Evolutionary conservation across 2,329 filamentous ascomycete genomes (phyloP).

Genomic region (Cordyceps cicadae): DNA sequence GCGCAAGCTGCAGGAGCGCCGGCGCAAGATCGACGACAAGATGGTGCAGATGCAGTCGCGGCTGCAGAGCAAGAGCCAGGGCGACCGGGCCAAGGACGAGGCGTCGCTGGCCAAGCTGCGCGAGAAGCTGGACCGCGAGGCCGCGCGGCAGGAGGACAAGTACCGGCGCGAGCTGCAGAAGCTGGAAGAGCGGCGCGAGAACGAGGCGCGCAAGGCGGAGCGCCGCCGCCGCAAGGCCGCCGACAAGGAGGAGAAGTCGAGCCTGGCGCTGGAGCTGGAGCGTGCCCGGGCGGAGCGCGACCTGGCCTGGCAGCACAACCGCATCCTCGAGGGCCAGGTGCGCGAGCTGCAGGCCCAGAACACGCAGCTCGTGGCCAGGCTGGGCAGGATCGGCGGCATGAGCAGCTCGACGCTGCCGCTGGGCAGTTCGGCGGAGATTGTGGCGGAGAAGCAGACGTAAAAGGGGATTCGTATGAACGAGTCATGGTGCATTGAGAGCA

Average conservation of each 20-base stretch:
- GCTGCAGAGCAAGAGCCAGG: slow-evolving; percentile 34
- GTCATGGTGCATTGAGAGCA: not conserved
- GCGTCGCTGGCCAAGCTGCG: slow-evolving; percentile 46
- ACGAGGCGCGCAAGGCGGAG: slow-evolving; percentile 53
- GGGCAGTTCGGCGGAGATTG: not conserved
- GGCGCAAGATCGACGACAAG: slow-evolving; percentile 55
- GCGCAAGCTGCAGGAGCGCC: slow-evolving; percentile 52
- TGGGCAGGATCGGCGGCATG: slow-evolving; percentile 36
- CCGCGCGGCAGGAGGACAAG: slow-evolving; percentile 59
- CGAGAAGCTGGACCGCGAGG: slow-evolving; percentile 55
- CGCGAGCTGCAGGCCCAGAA: slow-evolving; percentile 53
- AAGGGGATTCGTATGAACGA: not conserved
- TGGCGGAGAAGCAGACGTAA: not conserved
- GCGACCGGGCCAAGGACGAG: slow-evolving; percentile 42
- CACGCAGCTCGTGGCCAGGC: slow-evolving; percentile 45
- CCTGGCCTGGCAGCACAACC: slow-evolving; percentile 42
- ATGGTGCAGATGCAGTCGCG: slow-evolving; percentile 47
- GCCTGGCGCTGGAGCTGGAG: slow-evolving; percentile 45
- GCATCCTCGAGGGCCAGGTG: slow-evolving; percentile 46
- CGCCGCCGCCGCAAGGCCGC: slow-evolving; percentile 40
- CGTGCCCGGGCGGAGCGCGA: slow-evolving; percentile 42
- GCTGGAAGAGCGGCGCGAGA: slow-evolving; percentile 54
- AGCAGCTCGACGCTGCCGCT: not conserved
- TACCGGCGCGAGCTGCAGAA: slow-evolving; percentile 56
- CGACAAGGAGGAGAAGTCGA: slow-evolving; percentile 46